Evolutionary conservation across 768 basidiomycete genomes (phyloP), one percentile per base, ranked within the genome.

Genomic region (Russula dissimulans): DNA sequence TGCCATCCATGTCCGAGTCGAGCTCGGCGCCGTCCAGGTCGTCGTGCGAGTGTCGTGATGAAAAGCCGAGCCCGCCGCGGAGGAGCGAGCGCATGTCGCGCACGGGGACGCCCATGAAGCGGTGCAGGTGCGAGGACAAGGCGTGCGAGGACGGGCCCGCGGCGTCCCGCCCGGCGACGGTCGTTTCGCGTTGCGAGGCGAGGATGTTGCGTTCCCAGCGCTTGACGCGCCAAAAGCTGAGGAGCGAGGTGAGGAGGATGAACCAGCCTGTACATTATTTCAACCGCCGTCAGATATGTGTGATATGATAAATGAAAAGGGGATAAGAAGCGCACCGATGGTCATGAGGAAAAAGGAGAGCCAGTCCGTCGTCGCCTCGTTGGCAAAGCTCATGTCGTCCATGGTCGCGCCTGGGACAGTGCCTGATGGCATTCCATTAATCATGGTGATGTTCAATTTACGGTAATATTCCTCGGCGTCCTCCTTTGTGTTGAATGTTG

Each of bases 311-410:
- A 42, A 26, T 26, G 31, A 46, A 56, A 9, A 42, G 6, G 10
- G 14, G 47, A 39, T 47, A 9, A 36, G 9, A 7, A 2, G 17
- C 83, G 44, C 63, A 85, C 85, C 85, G 50, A 92, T 75, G 39
- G 87, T 91, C 91, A 97, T 97, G 65, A 97, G 74, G 74, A 95
- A 83, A 76, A 97, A 98, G 15, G 91, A 91, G 53, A 98, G 75
- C 92, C 92, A 97, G 69, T 97, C 94, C 26, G 88, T 87, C 0
- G 93, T 90, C 26, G 85, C 79, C 71, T 87, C 81, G 31, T 59
- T 63, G 18, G 64, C 46, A 51, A 66, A 45, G 44, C 10, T 60
- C 39, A 56, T 34, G 12, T 63, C 66, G 36, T 63, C 62, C 41
- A 54, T 50, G 18, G 64, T 60, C 32, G 54, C 45, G 2, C 61